Conservation (phyloP, 129 eudicot species). For the Smallanthus sonchifolius region DNA sequence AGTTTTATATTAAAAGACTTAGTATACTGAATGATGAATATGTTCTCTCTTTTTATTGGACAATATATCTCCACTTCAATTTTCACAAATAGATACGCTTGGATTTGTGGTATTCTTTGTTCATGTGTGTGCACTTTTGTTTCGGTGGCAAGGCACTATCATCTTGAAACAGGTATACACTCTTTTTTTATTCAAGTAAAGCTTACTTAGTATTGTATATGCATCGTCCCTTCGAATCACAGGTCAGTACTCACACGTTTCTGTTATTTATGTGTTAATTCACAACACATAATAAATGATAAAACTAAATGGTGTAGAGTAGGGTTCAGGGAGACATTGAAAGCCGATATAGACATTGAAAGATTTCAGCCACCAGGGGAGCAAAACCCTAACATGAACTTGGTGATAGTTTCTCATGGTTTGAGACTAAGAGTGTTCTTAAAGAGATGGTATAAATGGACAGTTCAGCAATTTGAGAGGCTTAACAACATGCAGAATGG, state of each 20-base stretch:
- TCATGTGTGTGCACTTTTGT: no score
- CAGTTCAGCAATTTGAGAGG: constrained; percentile 77
- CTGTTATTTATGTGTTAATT: not conserved
- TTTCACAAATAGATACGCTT: no score
- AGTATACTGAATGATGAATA: no score
- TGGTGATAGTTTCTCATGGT: constrained; percentile 78
- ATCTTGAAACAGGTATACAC: no score
- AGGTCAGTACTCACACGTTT: constrained; percentile 22
- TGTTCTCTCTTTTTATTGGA: no score
- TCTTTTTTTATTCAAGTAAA: no score
- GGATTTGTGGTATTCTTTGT: no score
- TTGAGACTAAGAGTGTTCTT: constrained; percentile 64
- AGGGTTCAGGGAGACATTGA: constrained; percentile 82
- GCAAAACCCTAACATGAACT: constrained; percentile 78
- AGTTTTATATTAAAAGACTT: no score
- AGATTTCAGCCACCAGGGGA: constrained; percentile 84
- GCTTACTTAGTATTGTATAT: no score
- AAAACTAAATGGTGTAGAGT: not conserved
- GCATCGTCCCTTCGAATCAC: constrained; percentile 43
- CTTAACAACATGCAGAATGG: constrained; percentile 63
- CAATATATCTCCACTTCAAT: no score
- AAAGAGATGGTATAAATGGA: constrained; percentile 95
- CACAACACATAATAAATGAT: not conserved
- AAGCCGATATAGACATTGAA: constrained; percentile 75
- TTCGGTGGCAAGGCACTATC: no score